These are phyloP conservation scores for Hemerocallis citrina DNA, from an alignment of 106 monocot genomes.

Conservation along the genomic window DNA sequence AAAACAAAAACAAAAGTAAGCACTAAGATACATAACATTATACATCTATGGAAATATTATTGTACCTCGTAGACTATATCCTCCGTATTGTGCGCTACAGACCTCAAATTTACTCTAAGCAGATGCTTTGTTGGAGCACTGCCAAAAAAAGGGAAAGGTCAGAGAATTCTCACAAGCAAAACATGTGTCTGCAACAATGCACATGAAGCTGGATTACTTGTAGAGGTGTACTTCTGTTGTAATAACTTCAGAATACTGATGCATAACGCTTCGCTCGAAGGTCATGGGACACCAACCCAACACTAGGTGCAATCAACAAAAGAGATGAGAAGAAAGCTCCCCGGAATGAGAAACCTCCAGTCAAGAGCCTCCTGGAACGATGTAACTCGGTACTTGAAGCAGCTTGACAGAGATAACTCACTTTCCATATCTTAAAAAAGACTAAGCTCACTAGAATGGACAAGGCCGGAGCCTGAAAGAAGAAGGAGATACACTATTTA, in stretches of 20 bases:
- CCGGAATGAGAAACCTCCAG: conserved; percentile 52
- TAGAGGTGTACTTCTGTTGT: conserved; percentile 20
- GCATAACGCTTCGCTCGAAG: conserved; percentile 33
- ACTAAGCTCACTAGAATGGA: conserved; percentile 18
- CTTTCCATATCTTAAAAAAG: conserved; percentile 68
- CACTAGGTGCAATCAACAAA: conserved; percentile 82
- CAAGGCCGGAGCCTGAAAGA: conserved; percentile 28
- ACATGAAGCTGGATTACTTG: conserved; percentile 13
- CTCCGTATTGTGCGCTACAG: conserved; percentile 7
- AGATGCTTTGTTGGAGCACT: conserved; percentile 17
- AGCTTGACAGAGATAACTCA: conserved; percentile 40
- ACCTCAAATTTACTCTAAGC: conserved; percentile 14
- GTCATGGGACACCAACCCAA: conserved; percentile 33
- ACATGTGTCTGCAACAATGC: conserved; percentile 4
- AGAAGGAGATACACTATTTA: too few relatives aligned
- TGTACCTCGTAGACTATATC: conserved; percentile 17
- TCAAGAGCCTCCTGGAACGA: conserved; percentile 58
- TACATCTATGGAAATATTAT: too few relatives aligned
- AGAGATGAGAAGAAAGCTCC: conserved; percentile 57
- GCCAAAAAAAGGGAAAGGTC: conserved; percentile 7
- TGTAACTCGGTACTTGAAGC: conserved; percentile 33
- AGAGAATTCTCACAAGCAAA: background rate
- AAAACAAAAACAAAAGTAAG: background rate
- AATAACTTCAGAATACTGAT: conserved; percentile 27
- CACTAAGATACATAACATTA: background rate